Evolutionary conservation across 1,139 yeast species (phyloP), one percentile per base, ranked within the genome.

Genomic region (Yamadazyma songkhlaensis): DNA sequence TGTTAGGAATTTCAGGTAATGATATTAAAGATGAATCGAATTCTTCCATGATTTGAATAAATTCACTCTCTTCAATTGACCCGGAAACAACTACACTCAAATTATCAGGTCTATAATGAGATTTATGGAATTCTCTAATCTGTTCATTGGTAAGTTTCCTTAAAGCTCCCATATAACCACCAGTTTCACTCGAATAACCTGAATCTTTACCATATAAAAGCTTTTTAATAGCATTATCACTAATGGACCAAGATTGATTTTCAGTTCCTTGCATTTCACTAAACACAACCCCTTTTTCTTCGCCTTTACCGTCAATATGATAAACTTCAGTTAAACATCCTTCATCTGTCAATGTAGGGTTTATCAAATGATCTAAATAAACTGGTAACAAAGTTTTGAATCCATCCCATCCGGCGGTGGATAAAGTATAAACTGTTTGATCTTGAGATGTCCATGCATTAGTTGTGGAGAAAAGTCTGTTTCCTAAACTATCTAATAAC

Each of bases 381-480:
- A 89, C 82, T 0, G 98, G 98, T 31, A 94, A 71, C 30, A 94
- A 64, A 39, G 81, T 73, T 40, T 77, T 78, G 60, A 94, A 94
- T 0, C 97, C 98, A 40, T 86, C 89, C 96, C 97, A 90, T 6
- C 98, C 98, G 0, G 97, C 97, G 29, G 95, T 81, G 8, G 84
- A 77, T 40, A 94, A 68, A 1, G 96, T 88, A 54, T 92, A 94
- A 2, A 89, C 97, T 0, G 99, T 94, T 55, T 88, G 96, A 60
- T 94, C 98, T 3, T 92, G 86, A 1, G 84, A 89, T 0, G 99
- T 92, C 97, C 97, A 90, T 0, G 99, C 99, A 55, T 94, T 94
- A 1, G 98, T 94, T 7, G 81, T 73, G 1, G 96, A 85, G 59
- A 84, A 84, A 48, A 89, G 81, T 41, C 88, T 64, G 55, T 89